phyloP scores from a whole-genome alignment of 768 basidiomycete species.

The Serendipita vermifera region DNA sequence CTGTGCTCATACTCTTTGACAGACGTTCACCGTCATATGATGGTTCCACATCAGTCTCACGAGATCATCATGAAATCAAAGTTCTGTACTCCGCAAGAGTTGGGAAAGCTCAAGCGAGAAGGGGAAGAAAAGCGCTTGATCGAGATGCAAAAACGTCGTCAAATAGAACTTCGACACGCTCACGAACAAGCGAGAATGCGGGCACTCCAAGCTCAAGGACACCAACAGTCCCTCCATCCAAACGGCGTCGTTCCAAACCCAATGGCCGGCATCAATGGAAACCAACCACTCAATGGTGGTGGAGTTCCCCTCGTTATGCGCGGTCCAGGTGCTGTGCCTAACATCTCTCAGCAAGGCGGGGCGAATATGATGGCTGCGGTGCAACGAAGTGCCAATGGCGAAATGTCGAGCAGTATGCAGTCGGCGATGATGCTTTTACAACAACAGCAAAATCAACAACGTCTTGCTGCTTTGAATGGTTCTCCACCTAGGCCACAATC shows the following conservation, averaged over 20 bases:
- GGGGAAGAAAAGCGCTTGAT: neutral
- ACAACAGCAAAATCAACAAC: constrained; percentile 6
- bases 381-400: neutral
- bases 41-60: neutral
- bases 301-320: neutral
- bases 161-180: neutral
- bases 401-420: neutral
- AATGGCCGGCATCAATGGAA: neutral
- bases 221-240: too few species aligned
- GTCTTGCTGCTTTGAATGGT: neutral
- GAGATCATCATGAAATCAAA: neutral
- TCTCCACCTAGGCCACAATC: constrained; percentile 1
- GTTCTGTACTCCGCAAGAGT: constrained; percentile 1
- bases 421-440: neutral
- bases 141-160: constrained; percentile 4
- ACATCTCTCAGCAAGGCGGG: constrained; percentile 2
- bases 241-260: neutral
- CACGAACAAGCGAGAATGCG: neutral
- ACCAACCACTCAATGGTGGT: neutral
- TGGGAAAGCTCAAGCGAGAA: neutral
- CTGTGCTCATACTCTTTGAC: neutral
- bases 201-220: neutral
- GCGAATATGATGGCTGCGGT: neutral
- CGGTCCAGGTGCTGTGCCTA: neutral
- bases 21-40: neutral